Conservation (phyloP, 352 stramenopile genomes). For the Elongisporangium anandrum region DNA sequence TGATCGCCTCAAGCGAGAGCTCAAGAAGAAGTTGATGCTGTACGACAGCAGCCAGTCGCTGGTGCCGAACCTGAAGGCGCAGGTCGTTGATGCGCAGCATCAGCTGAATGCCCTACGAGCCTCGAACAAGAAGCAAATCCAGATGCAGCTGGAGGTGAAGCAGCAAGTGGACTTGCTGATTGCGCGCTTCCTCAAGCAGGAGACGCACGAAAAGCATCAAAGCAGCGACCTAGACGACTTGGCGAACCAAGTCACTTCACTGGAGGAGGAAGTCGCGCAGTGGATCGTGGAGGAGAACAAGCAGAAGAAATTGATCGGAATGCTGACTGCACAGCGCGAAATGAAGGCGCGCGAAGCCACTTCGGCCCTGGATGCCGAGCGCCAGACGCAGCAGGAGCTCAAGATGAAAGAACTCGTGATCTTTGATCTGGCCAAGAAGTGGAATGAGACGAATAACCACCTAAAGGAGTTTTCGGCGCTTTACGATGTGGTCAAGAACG, state of each 20-base stretch:
- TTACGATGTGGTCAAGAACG: slow-evolving; percentile 95
- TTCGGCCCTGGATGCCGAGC: slow-evolving; percentile 70
- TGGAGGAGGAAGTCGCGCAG: slow-evolving; percentile 82
- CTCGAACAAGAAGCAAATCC: slow-evolving; percentile 70
- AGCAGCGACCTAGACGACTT: slow-evolving; percentile 57
- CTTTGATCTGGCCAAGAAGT: slow-evolving; percentile 92
- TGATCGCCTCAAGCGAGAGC: slow-evolving; percentile 77
- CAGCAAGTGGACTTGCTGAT: slow-evolving; percentile 91
- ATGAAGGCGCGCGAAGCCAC: slow-evolving; percentile 87
- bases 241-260: slow-evolving; percentile 48
- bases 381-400: slow-evolving; percentile 85
- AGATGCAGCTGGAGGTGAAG: slow-evolving; percentile 77
- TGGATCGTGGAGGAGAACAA: slow-evolving; percentile 88
- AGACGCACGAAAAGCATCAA: slow-evolving; percentile 77
- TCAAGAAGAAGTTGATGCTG: slow-evolving; percentile 86
- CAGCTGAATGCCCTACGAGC: slow-evolving; percentile 43
- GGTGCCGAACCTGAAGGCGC: slow-evolving; percentile 73
- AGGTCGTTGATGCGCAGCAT: slow-evolving; percentile 79
- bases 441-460: slow-evolving; percentile 91
- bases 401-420: slow-evolving; percentile 94
- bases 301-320: slow-evolving; percentile 83
- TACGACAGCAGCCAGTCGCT: slow-evolving; percentile 69
- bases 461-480: slow-evolving; percentile 91
- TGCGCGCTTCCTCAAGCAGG: slow-evolving; percentile 83
- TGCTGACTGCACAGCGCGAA: slow-evolving; percentile 89